phyloP scores from a whole-genome alignment of 495 filamentous ascomycete genomes.

The Annulohypoxylon stygium region DNA sequence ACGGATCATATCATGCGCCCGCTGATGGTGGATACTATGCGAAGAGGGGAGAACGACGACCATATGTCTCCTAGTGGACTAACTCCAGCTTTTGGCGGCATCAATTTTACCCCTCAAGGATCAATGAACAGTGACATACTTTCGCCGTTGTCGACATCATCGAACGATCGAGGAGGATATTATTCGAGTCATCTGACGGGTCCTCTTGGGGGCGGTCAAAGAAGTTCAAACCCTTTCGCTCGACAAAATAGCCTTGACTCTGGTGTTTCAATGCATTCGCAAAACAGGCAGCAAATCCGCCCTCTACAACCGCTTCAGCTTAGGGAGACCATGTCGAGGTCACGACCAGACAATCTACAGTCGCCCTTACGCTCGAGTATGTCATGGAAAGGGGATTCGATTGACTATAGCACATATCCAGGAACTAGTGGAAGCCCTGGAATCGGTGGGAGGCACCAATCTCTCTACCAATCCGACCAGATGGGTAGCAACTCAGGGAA shows the following conservation, averaged over 20 bases:
- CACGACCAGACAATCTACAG: constrained; percentile 69
- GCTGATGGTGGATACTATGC: constrained; percentile 71
- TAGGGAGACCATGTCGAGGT: constrained; percentile 70
- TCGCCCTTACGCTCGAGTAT: constrained; percentile 71
- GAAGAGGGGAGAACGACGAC: constrained; percentile 67
- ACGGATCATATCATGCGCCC: constrained; percentile 70
- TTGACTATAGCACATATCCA: constrained; percentile 66
- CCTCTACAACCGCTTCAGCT: constrained; percentile 70
- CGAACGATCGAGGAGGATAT: constrained; percentile 65
- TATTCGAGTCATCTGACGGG: constrained; percentile 64
- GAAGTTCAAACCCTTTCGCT: constrained; percentile 69
- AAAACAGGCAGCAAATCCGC: constrained; percentile 60
- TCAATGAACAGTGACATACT: constrained; percentile 65
- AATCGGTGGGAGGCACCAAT: constrained; percentile 59
- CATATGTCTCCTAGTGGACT: constrained; percentile 73
- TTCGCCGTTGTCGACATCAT: constrained; percentile 65
- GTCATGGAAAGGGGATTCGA: constrained; percentile 71
- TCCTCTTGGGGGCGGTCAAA: constrained; percentile 61
- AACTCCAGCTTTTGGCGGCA: constrained; percentile 71
- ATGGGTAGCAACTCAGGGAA: constrained; percentile 54
- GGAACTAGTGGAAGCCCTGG: constrained; percentile 58
- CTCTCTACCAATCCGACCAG: constrained; percentile 57
- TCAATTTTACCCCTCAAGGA: constrained; percentile 67
- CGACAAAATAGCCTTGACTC: constrained; percentile 64
- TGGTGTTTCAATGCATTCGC: constrained; percentile 61